Conservation (phyloP, 805 yeast genomes). For the Lipomyces sp. region DNA sequence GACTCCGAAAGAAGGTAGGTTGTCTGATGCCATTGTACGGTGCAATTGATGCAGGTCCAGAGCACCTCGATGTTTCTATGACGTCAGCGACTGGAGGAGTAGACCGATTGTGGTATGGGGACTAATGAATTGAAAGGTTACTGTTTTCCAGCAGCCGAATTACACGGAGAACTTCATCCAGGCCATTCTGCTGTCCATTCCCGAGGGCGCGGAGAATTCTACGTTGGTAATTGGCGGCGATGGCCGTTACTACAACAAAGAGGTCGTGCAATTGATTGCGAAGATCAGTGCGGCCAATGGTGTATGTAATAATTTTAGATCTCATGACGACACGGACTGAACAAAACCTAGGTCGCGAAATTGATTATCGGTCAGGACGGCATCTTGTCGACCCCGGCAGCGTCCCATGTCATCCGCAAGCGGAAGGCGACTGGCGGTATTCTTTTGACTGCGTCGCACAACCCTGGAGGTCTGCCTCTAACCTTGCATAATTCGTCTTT, state of each 20-base stretch:
- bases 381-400: conserved; percentile 92
- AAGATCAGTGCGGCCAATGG: conserved; percentile 90
- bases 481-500: not conserved
- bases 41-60: not conserved
- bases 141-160: conserved; percentile 74
- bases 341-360: conserved; percentile 47
- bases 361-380: conserved; percentile 88
- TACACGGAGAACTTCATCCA: conserved; percentile 96
- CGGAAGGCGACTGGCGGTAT: conserved; percentile 83
- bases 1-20: conserved; percentile 75
- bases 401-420: conserved; percentile 87
- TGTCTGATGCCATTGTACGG: not conserved
- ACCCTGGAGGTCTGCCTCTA: conserved; percentile 73
- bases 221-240: conserved; percentile 94
- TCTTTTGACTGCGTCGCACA: conserved; percentile 93
- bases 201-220: conserved; percentile 79
- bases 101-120: not conserved
- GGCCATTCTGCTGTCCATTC: conserved; percentile 81
- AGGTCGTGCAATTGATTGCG: conserved; percentile 79
- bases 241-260: conserved; percentile 88
- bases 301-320: conserved; percentile 48
- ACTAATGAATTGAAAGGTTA: conserved; percentile 51
- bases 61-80: not conserved
- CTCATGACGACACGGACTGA: not conserved
- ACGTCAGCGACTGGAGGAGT: not conserved